Conservation (phyloP, 768 basidiomycete genomes). For the Hypholoma fasciculare region DNA sequence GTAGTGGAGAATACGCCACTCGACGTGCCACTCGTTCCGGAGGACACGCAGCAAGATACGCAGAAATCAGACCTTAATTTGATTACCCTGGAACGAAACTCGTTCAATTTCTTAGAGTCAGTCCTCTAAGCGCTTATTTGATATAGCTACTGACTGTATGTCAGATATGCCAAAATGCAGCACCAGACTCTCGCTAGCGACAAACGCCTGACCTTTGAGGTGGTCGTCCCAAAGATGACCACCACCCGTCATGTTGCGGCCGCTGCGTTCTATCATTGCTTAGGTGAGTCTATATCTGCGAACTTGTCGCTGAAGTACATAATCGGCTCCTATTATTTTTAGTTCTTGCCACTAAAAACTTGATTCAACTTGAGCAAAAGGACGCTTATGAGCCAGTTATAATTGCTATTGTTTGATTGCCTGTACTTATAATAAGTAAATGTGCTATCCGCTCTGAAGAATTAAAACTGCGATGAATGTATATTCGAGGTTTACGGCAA, state of each 20-base stretch:
- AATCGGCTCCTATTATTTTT: not conserved
- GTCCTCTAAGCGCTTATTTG: constrained; percentile 20
- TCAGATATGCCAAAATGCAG: constrained; percentile 80
- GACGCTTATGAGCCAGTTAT: constrained; percentile 58
- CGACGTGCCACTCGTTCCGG: constrained; percentile 6
- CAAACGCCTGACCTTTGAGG: constrained; percentile 57
- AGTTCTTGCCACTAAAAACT: constrained; percentile 80
- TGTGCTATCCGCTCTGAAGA: not conserved
- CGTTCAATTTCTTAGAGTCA: constrained; percentile 80
- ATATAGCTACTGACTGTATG: not conserved
- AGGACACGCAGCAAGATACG: constrained; percentile 36
- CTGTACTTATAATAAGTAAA: not conserved
- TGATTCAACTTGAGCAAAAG: constrained; percentile 60
- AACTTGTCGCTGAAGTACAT: not conserved
- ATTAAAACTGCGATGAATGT: not conserved
- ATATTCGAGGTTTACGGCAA: not conserved
- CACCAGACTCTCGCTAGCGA: constrained; percentile 53
- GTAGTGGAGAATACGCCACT: no score
- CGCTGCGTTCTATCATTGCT: constrained; percentile 82
- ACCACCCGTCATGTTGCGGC: constrained; percentile 80
- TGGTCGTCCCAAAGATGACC: constrained; percentile 61
- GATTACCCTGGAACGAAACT: constrained; percentile 70
- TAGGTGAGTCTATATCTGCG: constrained; percentile 49
- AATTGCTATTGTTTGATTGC: constrained; percentile 31
- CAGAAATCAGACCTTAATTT: constrained; percentile 58